Percentiles rank a stretch among this genome's conserved stretches.
Conservation (phyloP, 257 asterid genomes). For the Ballota nigra region DNA sequence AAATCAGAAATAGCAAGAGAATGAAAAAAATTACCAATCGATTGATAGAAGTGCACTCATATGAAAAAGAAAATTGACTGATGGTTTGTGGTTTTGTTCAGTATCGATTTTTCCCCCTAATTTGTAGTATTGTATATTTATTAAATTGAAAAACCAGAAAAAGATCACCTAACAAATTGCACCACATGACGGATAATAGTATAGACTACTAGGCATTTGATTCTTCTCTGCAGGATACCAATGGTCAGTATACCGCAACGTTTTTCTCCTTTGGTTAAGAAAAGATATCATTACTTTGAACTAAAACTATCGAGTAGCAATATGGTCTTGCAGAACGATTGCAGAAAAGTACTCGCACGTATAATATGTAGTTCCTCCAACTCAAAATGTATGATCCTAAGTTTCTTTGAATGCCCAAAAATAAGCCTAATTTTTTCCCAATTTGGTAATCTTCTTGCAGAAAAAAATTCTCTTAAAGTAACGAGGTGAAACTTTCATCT, state of each 20-base stretch:
- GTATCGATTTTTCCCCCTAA: neutral
- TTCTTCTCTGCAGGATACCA: neutral
- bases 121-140: neutral
- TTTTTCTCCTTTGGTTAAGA: neutral
- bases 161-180: neutral
- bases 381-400: neutral
- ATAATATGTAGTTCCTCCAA: neutral
- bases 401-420: neutral
- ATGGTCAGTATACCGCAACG: neutral
- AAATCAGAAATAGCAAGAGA: constrained; percentile 11
- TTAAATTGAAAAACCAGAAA: neutral
- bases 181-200: neutral
- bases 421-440: neutral
- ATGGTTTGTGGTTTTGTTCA: neutral
- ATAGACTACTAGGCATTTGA: neutral
- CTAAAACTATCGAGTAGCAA: neutral
- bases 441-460: neutral
- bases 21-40: neutral
- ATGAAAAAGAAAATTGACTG: neutral
- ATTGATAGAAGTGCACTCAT: neutral
- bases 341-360: neutral
- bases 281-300: neutral
- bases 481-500: neutral
- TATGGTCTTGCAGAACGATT: neutral
- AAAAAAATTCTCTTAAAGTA: neutral